phyloP scores from a whole-genome alignment of 2,329 filamentous ascomycete genomes.

The Paracamarosporium sp. region DNA sequence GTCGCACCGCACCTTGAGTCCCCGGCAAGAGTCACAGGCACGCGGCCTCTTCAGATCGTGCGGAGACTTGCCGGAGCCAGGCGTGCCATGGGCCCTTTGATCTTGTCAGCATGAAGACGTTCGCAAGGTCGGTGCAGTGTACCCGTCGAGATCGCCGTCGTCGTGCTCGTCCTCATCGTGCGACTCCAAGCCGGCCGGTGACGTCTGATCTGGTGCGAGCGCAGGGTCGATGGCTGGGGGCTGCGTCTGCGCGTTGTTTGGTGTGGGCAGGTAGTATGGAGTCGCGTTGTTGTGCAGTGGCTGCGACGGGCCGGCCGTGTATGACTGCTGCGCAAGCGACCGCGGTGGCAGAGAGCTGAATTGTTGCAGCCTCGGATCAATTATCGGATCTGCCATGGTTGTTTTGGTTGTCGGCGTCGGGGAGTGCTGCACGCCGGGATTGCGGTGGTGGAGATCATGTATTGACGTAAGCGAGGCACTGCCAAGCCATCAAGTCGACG shows the following conservation, averaged over 20 bases:
- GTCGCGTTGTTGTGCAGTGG: constrained; percentile 28
- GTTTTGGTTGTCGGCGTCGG: constrained; percentile 26
- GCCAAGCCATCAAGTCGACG: neutral
- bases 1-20: constrained; percentile 71
- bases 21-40: constrained; percentile 57
- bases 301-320: constrained; percentile 25
- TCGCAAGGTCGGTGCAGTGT: constrained; percentile 7
- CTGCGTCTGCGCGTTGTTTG: constrained; percentile 25
- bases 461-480: neutral
- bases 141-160: constrained; percentile 40
- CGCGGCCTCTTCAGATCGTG: constrained; percentile 54
- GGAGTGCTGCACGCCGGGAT: constrained; percentile 7
- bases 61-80: constrained; percentile 39
- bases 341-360: constrained; percentile 34
- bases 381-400: constrained; percentile 36
- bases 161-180: constrained; percentile 39
- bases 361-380: constrained; percentile 39
- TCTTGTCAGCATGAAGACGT: constrained; percentile 7
- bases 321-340: constrained; percentile 26
- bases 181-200: constrained; percentile 27
- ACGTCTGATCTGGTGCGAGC: constrained; percentile 42
- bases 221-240: constrained; percentile 36
- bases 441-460: neutral
- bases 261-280: constrained; percentile 42
- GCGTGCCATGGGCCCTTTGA: constrained; percentile 31